A percentile compares a stretch with the other conserved stretches of the same genome.
Evolutionary conservation across 169 alveolate species (phyloP).

Genomic region (Plasmodium knowlesi): DNA sequence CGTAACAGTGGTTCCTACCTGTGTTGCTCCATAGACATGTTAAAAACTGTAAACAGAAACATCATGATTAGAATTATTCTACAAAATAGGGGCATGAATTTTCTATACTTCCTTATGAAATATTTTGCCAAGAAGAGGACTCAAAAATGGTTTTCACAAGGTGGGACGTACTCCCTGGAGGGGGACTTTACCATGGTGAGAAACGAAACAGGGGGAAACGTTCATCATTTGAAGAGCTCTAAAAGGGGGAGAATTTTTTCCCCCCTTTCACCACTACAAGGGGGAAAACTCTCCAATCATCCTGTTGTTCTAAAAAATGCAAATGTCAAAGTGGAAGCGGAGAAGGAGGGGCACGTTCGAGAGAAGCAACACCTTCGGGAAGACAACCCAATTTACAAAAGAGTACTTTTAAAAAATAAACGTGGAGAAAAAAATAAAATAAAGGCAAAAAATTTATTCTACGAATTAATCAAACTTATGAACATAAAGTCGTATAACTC

Average conservation of each 20-base stretch:
- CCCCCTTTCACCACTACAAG: neutral
- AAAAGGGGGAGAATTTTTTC: neutral
- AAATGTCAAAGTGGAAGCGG: neutral
- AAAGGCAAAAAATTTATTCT: constrained; percentile 26
- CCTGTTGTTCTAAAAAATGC: neutral
- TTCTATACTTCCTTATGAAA: constrained; percentile 24
- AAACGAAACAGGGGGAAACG: neutral
- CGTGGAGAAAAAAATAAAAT: constrained; percentile 23
- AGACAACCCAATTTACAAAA: constrained; percentile 2
- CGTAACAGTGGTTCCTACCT: constrained; percentile 6
- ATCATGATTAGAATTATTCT: constrained; percentile 45
- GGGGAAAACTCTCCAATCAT: neutral
- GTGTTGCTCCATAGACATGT: constrained; percentile 42
- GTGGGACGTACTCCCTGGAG: neutral
- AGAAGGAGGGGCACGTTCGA: neutral
- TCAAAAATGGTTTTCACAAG: neutral
- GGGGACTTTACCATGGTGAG: neutral
- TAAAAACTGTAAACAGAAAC: constrained; percentile 22
- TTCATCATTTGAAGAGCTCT: neutral
- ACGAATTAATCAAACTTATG: constrained; percentile 35
- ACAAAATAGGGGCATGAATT: constrained; percentile 35
- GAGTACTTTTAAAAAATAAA: constrained; percentile 8
- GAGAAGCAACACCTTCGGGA: neutral
- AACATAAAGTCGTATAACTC: constrained; percentile 32
- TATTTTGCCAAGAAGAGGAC: constrained; percentile 13